Base-by-base conservation (phyloP, 768 basidiomycete genomes). In the Ramaria rubella region DNA sequence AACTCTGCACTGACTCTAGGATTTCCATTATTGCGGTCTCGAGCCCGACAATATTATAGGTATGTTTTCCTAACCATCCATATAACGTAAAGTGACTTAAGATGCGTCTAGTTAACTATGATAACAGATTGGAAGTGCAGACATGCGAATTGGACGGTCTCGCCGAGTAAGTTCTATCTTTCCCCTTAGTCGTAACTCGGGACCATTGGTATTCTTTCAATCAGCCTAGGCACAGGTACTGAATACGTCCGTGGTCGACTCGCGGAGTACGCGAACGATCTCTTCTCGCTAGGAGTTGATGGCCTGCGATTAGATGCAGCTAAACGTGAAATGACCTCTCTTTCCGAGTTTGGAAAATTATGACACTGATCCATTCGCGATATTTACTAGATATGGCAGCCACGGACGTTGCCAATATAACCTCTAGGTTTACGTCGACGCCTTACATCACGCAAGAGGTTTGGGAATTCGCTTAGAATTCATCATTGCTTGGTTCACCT, bases 21-120 rank as follows among this genome's bases (percentile, higher is more conserved):
- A 84, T 65, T 85, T 86, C 67, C 83, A 86, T 60, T 78, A 84
- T 64, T 85, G 83, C 60, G 81, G 83, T 3, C 69, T 81, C 27
- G 76, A 78, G 49, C 67, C 78, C 0, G 66, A 64, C 2, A 77
- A 85, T 60, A 71, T 77, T 54, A 83, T 85, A 53, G 43, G 53
- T 55, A 7, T 27, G 36, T 44, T 8, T 26, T 12, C 31, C n/a
- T 23, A 33, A 14, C 21, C 17, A 6, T 44, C 40, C 19, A 44
- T 17, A 12, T 29, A 5, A 26, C 6, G 23, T 36, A 52, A 36
- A 29, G 11, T 2, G 9, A 52, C 30, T 27, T 27, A 27, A 12
- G 11, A 5, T 21, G 12, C 8, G 23, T 40, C 44, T 33, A 62
- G 76, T 75, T 11, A 74, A 85, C 64, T 87, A 77, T 57, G 61